Percentiles rank a stretch among this genome's conserved stretches.
These are phyloP conservation scores for Pisolithus orientalis DNA, from an alignment of 768 basidiomycete species.

Conservation along the genomic window DNA sequence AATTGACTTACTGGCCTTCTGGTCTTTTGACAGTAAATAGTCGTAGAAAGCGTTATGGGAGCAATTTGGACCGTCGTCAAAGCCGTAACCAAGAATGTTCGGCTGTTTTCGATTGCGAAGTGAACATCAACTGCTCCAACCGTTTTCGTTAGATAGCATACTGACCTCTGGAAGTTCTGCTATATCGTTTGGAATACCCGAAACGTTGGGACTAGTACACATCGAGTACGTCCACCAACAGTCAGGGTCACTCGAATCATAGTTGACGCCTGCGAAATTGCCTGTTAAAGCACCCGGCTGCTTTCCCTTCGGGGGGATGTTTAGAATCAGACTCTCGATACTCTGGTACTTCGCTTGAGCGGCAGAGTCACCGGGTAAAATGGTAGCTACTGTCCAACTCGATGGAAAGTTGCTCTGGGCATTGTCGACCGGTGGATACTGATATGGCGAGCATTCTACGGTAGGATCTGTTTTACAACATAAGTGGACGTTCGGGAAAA, in stretches of 20 bases:
- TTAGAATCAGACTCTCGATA: constrained; percentile 35
- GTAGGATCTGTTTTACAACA: constrained; percentile 19
- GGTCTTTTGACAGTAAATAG: constrained; percentile 43
- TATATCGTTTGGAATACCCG: constrained; percentile 33
- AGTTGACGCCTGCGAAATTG: background rate
- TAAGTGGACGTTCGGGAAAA: background rate
- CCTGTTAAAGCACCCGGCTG: background rate
- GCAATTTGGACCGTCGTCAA: constrained; percentile 64
- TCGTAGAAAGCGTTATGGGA: constrained; percentile 60
- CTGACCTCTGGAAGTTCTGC: constrained; percentile 31
- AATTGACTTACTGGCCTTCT: constrained; percentile 50
- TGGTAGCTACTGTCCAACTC: constrained; percentile 35
- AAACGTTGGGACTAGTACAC: constrained; percentile 38
- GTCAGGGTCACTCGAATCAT: constrained; percentile 1
- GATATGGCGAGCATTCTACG: constrained; percentile 37
- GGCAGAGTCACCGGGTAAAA: constrained; percentile 32
- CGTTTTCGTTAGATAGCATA: background rate
- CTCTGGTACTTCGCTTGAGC: constrained; percentile 34
- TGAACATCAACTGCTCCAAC: background rate
- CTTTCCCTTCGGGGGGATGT: constrained; percentile 34
- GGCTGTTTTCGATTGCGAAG: constrained; percentile 30
- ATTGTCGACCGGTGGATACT: constrained; percentile 27
- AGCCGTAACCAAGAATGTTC: constrained; percentile 49
- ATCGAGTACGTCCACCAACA: constrained; percentile 37
- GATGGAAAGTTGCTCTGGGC: constrained; percentile 32